Base-by-base conservation (phyloP, 495 filamentous ascomycete genomes). In the Pseudoneurospora amorphoporcata region DNA sequence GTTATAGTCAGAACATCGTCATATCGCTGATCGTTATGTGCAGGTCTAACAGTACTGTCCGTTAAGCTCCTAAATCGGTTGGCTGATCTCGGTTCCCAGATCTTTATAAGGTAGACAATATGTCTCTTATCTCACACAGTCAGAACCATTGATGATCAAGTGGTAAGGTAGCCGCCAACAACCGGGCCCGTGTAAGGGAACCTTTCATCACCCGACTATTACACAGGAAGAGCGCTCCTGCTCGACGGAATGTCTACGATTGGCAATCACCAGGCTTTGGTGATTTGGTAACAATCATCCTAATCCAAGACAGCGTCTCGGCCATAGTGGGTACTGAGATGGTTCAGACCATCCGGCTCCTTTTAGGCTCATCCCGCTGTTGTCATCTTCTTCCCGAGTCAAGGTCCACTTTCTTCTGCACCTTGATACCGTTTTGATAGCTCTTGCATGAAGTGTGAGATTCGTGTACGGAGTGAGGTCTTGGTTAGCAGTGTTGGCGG, bases 361-460 rank as follows among this genome's bases (percentile, higher is more conserved):
- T 47, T 76, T 77, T 77, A 79, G 78, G 77, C 77, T 78, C 78
- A 75, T 78, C 78, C 78, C 75, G 78, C 71, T 69, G 45, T 70
- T 73, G 47, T 58, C 47, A 58, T 58, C 69, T 77, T 75, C 75
- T 76, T 75, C 74, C 75, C 75, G 76, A 47, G 43, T 53, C 45
- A 58, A 75, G 73, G 74, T 42, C 69, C 39, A 61, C 69, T 42
- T 58, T 53, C 14, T 45, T 10, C 70, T 74, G 72, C 73, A 77
- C 32, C 75, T 71, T 68, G 70, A 73, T 71, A 74, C 75, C 71
- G 69, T 76, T 74, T 73, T 9, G 70, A 75, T 41, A 68, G 47
- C 68, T 29, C 74, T 71, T 53, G 73, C 75, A 76, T 76, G 71
- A 42, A 68, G 29, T 65, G 2, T 29, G 47, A 58, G 10, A 19